phyloP scores from a whole-genome alignment of 768 basidiomycete genomes.

The Lentinus tigrinus region DNA sequence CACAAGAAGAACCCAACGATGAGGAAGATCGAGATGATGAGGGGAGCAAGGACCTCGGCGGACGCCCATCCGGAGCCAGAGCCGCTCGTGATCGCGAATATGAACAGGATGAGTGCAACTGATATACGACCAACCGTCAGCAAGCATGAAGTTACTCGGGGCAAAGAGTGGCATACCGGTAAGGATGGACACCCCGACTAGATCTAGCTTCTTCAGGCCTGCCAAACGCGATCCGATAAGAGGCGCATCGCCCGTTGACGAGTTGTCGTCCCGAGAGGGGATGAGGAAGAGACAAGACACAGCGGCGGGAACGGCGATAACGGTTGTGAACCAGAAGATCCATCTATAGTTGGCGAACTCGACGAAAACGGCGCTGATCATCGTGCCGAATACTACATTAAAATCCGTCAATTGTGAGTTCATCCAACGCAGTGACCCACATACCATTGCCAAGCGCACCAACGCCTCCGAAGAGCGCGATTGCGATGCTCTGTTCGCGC shows the following conservation, averaged over 20 bases:
- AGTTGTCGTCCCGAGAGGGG: neutral
- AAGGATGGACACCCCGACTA: constrained; percentile 28
- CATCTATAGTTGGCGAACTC: constrained; percentile 34
- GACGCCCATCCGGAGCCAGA: constrained; percentile 37
- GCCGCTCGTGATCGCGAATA: constrained; percentile 33
- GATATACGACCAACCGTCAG: constrained; percentile 9
- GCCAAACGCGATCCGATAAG: neutral
- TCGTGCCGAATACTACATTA: constrained; percentile 23
- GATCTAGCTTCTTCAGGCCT: constrained; percentile 22
- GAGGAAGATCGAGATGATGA: constrained; percentile 36
- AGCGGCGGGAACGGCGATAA: constrained; percentile 27
- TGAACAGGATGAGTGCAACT: constrained; percentile 30
- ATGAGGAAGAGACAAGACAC: neutral
- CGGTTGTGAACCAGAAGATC: constrained; percentile 42
- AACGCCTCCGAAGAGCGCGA: constrained; percentile 38
- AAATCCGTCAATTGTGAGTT: neutral
- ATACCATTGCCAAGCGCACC: constrained; percentile 42
- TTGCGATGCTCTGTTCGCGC: constrained; percentile 37
- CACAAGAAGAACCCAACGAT: constrained; percentile 37
- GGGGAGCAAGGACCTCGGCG: constrained; percentile 37
- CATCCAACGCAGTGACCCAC: neutral
- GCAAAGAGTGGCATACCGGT: constrained; percentile 18
- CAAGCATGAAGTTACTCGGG: constrained; percentile 22
- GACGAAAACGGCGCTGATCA: constrained; percentile 34
- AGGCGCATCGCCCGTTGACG: neutral